phyloP scores from a whole-genome alignment of 2,329 filamentous ascomycete species.

The Penicillium psychrosexuale region DNA sequence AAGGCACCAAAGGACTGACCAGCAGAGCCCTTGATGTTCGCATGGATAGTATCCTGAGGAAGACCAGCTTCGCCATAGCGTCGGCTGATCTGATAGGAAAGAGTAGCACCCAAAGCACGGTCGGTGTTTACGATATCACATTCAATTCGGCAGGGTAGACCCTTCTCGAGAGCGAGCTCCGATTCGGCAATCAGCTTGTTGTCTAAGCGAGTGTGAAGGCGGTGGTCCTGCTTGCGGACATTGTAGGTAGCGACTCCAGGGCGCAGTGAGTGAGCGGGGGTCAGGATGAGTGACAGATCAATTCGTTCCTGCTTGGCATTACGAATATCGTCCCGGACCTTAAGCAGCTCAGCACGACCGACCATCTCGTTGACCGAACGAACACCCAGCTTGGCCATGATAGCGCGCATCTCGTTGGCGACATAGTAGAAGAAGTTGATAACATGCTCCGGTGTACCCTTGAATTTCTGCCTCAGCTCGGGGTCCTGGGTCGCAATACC shows the following conservation, averaged over 20 bases:
- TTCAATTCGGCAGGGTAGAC: conserved; percentile 86
- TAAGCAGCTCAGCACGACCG: conserved; percentile 81
- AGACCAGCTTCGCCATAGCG: conserved; percentile 85
- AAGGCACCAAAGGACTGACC: conserved; percentile 96
- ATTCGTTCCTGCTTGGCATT: conserved; percentile 90
- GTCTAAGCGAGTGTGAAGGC: conserved; percentile 86
- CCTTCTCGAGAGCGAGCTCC: conserved; percentile 91
- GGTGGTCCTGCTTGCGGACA: conserved; percentile 94
- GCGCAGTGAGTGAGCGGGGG: conserved; percentile 90
- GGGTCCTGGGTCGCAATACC: conserved; percentile 95
- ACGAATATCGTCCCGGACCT: conserved; percentile 81
- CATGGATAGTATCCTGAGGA: conserved; percentile 89
- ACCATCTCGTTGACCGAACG: conserved; percentile 98
- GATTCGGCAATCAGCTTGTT: conserved; percentile 97
- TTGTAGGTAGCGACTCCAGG: conserved; percentile 96
- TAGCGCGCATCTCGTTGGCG: conserved; percentile 89
- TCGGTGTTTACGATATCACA: conserved; percentile 97
- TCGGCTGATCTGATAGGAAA: conserved; percentile 95
- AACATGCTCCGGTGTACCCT: conserved; percentile 88
- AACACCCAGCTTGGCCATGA: conserved; percentile 95
- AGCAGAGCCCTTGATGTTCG: conserved; percentile 93
- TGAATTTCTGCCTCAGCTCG: conserved; percentile 90
- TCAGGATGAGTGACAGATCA: conserved; percentile 86
- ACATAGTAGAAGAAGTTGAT: conserved; percentile 99
- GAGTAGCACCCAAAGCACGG: conserved; percentile 84